Percentiles rank a stretch among this genome's conserved stretches.
These are phyloP conservation scores for Claviceps sp. DNA, from an alignment of 2,329 filamentous ascomycete genomes.

Conservation along the genomic window DNA sequence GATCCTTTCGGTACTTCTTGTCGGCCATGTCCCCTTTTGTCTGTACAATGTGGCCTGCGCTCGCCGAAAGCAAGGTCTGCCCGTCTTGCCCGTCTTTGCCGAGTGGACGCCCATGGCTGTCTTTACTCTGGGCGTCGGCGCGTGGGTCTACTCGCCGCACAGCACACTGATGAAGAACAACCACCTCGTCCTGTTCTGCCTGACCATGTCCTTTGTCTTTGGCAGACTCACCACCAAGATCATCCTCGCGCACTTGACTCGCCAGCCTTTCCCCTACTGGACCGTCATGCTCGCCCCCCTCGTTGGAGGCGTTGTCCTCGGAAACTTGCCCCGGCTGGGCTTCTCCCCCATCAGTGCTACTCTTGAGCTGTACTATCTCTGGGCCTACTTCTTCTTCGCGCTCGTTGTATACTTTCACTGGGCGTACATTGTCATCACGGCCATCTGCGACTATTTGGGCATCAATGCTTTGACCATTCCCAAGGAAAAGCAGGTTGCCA, in stretches of 20 bases:
- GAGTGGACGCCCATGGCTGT: constrained; percentile 89
- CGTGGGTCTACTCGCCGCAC: constrained; percentile 84
- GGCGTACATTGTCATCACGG: constrained; percentile 80
- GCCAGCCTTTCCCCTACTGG: constrained; percentile 93
- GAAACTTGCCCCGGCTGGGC: constrained; percentile 69
- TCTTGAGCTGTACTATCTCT: constrained; percentile 68
- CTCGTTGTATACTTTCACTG: constrained; percentile 81
- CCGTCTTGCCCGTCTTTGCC: constrained; percentile 70
- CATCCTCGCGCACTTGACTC: constrained; percentile 87
- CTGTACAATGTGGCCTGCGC: constrained; percentile 73
- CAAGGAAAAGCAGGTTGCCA: constrained; percentile 43
- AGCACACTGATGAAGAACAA: constrained; percentile 72
- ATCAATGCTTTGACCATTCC: constrained; percentile 92
- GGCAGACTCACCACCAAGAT: constrained; percentile 98
- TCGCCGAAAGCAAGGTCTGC: constrained; percentile 55
- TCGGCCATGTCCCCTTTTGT: constrained; percentile 76
- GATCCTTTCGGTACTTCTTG: constrained; percentile 50
- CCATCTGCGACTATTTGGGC: constrained; percentile 81
- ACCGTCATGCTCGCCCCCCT: constrained; percentile 82
- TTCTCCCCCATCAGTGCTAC: constrained; percentile 50
- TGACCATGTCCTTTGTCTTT: constrained; percentile 94
- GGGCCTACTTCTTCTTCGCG: constrained; percentile 72
- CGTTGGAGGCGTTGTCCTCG: constrained; percentile 68
- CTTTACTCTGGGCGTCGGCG: constrained; percentile 59
- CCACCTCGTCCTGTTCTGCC: constrained; percentile 79